These are phyloP conservation scores for Capsicum baccatum DNA, from an alignment of 257 asterid genomes.

Conservation along the genomic window DNA sequence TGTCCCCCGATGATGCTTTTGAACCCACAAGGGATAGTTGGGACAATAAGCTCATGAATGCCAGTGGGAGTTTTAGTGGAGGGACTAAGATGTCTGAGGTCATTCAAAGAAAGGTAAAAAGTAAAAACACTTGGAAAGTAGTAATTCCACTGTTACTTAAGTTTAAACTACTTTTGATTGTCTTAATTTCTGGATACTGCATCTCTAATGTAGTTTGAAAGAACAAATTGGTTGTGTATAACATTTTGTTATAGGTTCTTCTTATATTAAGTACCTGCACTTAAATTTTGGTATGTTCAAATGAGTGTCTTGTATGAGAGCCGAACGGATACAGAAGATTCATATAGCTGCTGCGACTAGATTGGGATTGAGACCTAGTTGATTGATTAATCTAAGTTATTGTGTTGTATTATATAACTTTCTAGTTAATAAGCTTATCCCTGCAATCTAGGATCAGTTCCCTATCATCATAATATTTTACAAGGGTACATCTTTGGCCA, in stretches of 20 bases:
- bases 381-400: neutral
- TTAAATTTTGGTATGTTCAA: constrained; percentile 11
- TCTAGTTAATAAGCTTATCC: neutral
- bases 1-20: constrained; percentile 55
- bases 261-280: neutral
- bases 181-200: constrained; percentile 21
- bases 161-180: neutral
- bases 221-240: neutral
- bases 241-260: neutral
- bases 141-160: constrained; percentile 21
- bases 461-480: neutral
- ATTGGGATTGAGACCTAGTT: constrained; percentile 11
- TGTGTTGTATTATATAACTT: constrained; percentile 17
- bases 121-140: constrained; percentile 44
- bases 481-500: neutral
- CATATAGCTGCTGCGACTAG: neutral
- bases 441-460: constrained; percentile 20
- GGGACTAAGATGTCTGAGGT: constrained; percentile 76
- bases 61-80: constrained; percentile 54
- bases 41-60: constrained; percentile 58
- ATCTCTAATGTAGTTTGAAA: constrained; percentile 4
- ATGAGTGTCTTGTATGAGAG: neutral
- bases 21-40: constrained; percentile 60
- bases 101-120: constrained; percentile 77
- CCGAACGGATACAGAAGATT: neutral